Percentiles rank a stretch among this genome's conserved stretches.
phyloP scores from a whole-genome alignment of 768 basidiomycete species.

The Phanerochaete sordida region DNA sequence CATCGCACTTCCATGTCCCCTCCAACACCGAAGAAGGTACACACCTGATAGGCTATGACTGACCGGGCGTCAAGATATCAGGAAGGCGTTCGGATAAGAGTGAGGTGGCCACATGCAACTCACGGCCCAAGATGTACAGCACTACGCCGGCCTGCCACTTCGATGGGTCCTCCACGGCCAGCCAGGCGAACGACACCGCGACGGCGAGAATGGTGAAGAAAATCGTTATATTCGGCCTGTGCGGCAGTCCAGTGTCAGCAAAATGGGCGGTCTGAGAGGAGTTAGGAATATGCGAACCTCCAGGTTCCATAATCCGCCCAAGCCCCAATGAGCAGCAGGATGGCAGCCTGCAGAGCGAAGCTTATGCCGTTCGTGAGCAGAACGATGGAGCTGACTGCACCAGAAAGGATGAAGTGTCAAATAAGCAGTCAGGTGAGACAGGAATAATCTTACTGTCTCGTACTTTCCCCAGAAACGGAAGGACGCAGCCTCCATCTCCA shows the following conservation, averaged over 20 bases:
- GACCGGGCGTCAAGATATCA: slow-evolving; percentile 13
- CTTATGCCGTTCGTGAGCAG: slow-evolving; percentile 77
- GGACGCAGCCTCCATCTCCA: slow-evolving; percentile 50
- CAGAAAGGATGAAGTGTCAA: neutral
- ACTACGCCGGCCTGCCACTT: slow-evolving; percentile 61
- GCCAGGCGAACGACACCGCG: slow-evolving; percentile 73
- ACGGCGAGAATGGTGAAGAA: slow-evolving; percentile 66
- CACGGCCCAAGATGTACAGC: slow-evolving; percentile 63
- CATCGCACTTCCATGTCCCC: neutral
- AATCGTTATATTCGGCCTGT: slow-evolving; percentile 75
- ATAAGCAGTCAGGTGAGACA: neutral
- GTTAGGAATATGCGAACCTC: slow-evolving; percentile 37
- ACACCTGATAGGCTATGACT: slow-evolving; percentile 73
- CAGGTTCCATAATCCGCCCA: slow-evolving; percentile 84
- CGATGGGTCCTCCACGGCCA: slow-evolving; percentile 63
- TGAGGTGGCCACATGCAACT: slow-evolving; percentile 24
- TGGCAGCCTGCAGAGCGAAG: slow-evolving; percentile 69
- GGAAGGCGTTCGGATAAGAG: neutral
- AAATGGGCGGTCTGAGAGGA: neutral
- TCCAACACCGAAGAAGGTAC: neutral
- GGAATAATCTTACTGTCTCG: slow-evolving; percentile 48
- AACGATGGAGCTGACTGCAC: slow-evolving; percentile 70
- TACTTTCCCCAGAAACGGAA: slow-evolving; percentile 59
- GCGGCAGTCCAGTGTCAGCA: neutral
- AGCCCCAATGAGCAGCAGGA: slow-evolving; percentile 65